Percentiles rank a stretch among this genome's conserved stretches.
These are phyloP conservation scores for Halenospora varia DNA, from an alignment of 495 filamentous ascomycete genomes.

Conservation along the genomic window DNA sequence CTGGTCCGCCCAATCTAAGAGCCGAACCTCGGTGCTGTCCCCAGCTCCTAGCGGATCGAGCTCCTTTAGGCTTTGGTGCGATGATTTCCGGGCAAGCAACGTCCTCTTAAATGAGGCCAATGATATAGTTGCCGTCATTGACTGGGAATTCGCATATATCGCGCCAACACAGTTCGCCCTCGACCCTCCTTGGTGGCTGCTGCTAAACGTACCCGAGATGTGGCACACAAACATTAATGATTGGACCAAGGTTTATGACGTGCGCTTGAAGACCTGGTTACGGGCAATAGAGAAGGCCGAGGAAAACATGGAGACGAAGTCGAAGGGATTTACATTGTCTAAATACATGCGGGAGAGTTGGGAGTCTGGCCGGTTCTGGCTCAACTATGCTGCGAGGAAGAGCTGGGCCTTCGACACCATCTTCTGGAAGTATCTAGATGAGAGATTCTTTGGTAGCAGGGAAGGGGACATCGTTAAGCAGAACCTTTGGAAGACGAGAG, in stretches of 20 bases:
- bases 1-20: conserved; percentile 22
- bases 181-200: conserved; percentile 41
- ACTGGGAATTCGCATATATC: conserved; percentile 39
- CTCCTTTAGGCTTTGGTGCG: conserved; percentile 18
- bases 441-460: conserved; percentile 8
- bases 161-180: conserved; percentile 34
- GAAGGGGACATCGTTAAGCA: conserved; percentile 10
- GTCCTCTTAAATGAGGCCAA: conserved; percentile 18
- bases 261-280: conserved; percentile 25
- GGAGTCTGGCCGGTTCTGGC: conserved; percentile 26
- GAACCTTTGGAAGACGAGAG: conserved; percentile 24
- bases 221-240: conserved; percentile 30
- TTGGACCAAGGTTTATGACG: conserved; percentile 23
- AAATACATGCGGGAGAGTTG: conserved; percentile 28
- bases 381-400: conserved; percentile 26
- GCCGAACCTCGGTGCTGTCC: neutral
- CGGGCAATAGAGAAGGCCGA: conserved; percentile 25
- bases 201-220: conserved; percentile 31
- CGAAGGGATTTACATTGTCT: conserved; percentile 7
- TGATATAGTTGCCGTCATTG: conserved; percentile 19
- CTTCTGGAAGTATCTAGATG: conserved; percentile 2
- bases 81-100: conserved; percentile 25
- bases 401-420: conserved; percentile 26
- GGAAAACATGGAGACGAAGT: neutral
- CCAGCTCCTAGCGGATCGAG: neutral